Base-by-base conservation (phyloP, 2,329 filamentous ascomycete genomes). In the Apiospora rasikravindrae region DNA sequence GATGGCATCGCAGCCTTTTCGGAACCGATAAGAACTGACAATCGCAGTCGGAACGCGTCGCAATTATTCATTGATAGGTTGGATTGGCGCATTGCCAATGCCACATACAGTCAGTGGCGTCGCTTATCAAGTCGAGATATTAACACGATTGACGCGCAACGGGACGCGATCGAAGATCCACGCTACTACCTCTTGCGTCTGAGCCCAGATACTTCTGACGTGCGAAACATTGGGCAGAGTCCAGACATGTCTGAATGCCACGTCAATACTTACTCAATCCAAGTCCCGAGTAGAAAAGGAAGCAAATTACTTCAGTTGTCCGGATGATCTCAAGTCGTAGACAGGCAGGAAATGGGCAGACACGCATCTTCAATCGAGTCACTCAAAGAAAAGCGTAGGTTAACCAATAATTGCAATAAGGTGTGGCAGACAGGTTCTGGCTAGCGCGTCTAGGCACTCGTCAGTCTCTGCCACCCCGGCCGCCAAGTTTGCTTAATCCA, bases 401-500 rank as follows among this genome's bases (percentile, higher is more conserved):
- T n/a, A 33, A 26, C 29, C 29, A 61, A 22, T 16, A 37, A 22
- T 61, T n/a, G 45, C 7, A 16, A 7, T 19, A 33, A 29, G 16
- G 53, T 61, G 53, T 61, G 53, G 16, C 53, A 37, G 53, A 6
- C 53, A 61, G 26, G 19, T 37, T 33, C 10, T 29, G 16, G 53
- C 29, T 61, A 61, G 53, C 29, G 51, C 22, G 53, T 37, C 53
- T 61, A 16, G 53, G 53, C 53, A 37, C 29, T 37, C 53, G 53
- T 61, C 53, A 57, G 51, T 33, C 24, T 26, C 11, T 16, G 51
- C 13, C 26, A 11, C 49, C 22, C 47, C 22, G 14, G 57, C 10
- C 16, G 57, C 57, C 57, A 64, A 40, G 57, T 64, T 64, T 64
- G 57, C 57, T 64, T 64, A 19, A 40, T 64, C 37, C 29, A 40